Percentiles rank a stretch among this genome's conserved stretches.
Evolutionary conservation across 2,329 filamentous ascomycete species (phyloP).

Genomic region (Talaromyces amestolkiae): DNA sequence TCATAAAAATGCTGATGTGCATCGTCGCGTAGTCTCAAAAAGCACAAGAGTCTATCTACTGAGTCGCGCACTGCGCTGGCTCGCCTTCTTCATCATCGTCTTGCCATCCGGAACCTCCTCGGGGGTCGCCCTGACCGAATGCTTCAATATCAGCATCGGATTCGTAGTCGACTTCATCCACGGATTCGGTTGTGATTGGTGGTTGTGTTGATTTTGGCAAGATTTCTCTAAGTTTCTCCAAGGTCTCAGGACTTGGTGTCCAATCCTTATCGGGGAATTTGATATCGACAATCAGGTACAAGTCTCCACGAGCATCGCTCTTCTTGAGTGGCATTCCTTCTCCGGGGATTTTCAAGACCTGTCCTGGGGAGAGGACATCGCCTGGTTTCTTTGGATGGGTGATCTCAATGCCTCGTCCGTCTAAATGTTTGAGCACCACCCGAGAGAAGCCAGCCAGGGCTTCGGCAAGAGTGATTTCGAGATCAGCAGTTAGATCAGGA

Average conservation of each 20-base stretch:
- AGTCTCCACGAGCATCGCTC: conserved; percentile 76
- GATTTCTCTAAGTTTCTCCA: conserved; percentile 70
- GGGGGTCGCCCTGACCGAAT: conserved; percentile 46
- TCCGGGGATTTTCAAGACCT: conserved; percentile 78
- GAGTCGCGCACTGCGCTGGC: conserved; percentile 49
- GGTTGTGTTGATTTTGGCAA: conserved; percentile 61
- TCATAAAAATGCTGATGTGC: conserved; percentile 2
- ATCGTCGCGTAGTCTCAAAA: conserved; percentile 10
- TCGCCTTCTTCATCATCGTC: conserved; percentile 50
- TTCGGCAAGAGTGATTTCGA: conserved; percentile 79
- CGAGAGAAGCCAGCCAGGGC: conserved; percentile 85
- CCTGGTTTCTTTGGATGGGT: conserved; percentile 72
- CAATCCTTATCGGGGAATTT: conserved; percentile 86
- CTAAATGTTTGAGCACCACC: conserved; percentile 86
- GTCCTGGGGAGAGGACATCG: conserved; percentile 75
- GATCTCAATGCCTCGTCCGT: conserved; percentile 84
- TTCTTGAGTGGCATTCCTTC: conserved; percentile 96
- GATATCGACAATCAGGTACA: conserved; percentile 83
- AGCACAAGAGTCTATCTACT: conserved; percentile 35
- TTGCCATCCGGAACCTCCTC: conserved; percentile 47
- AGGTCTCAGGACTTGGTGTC: conserved; percentile 68
- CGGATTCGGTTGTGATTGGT: conserved; percentile 66
- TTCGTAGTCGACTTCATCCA: conserved; percentile 87
- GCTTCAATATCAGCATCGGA: conserved; percentile 79
- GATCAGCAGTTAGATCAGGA: conserved; percentile 75